phyloP scores from a whole-genome alignment of 345 rosid species.

The Populus simonii region DNA sequence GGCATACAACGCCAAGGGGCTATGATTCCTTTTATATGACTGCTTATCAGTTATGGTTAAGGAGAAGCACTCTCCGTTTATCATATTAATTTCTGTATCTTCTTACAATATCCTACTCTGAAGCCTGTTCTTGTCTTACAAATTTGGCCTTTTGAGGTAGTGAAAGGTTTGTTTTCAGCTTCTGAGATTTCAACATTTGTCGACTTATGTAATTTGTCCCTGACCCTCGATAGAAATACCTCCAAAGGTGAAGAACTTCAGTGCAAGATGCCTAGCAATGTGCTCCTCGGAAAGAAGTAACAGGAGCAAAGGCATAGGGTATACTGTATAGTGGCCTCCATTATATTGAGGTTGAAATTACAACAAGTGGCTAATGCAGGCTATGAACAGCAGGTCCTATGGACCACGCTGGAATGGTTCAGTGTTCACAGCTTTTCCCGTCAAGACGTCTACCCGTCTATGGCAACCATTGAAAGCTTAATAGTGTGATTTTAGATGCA shows the following conservation, averaged over 20 bases:
- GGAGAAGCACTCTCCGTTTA: slow-evolving; percentile 29
- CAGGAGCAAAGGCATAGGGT: too few relatives aligned
- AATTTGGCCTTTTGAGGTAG: not conserved
- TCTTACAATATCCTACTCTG: not conserved
- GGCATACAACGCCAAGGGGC: slow-evolving; percentile 38
- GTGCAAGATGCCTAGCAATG: too few relatives aligned
- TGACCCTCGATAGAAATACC: not conserved
- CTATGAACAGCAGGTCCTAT: too few relatives aligned
- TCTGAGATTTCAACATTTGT: not conserved
- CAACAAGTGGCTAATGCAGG: too few relatives aligned
- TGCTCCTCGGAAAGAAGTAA: too few relatives aligned
- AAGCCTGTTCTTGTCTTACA: not conserved
- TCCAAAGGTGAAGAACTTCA: not conserved
- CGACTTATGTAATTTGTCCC: not conserved
- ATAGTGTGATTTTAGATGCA: too few relatives aligned
- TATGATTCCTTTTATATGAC: slow-evolving; percentile 49
- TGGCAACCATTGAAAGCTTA: too few relatives aligned
- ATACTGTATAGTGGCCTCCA: too few relatives aligned
- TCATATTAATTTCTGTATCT: not conserved
- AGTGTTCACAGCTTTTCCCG: too few relatives aligned
- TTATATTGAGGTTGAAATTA: too few relatives aligned
- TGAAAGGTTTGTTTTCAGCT: not conserved
- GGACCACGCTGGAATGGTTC: too few relatives aligned
- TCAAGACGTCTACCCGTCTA: too few relatives aligned
- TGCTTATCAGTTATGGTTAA: slow-evolving; percentile 47